These are phyloP conservation scores for Lactarius pseudohatsudake DNA, from an alignment of 768 basidiomycete genomes.

Conservation along the genomic window DNA sequence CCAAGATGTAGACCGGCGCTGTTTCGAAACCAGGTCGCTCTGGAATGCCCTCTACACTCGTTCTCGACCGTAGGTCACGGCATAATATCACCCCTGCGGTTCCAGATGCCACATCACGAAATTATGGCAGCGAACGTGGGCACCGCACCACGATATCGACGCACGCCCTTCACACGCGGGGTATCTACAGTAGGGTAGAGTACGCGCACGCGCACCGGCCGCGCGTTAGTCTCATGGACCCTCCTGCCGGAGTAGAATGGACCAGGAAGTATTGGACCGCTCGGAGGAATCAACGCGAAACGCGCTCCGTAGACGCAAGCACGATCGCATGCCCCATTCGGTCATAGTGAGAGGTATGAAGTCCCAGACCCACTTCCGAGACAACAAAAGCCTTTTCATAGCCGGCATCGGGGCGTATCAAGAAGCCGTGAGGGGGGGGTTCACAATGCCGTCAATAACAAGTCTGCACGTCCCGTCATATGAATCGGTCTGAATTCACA, in stretches of 20 bases:
- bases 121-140: constrained; percentile 57
- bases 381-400: constrained; percentile 59
- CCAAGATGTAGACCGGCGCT: neutral
- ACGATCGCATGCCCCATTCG: constrained; percentile 46
- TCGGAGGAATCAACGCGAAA: constrained; percentile 9
- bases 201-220: constrained; percentile 67
- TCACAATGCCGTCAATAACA: constrained; percentile 70
- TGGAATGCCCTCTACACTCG: neutral
- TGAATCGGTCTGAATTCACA: constrained; percentile 41
- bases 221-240: constrained; percentile 66
- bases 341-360: constrained; percentile 40
- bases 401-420: constrained; percentile 69
- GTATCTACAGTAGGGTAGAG: constrained; percentile 76
- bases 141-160: constrained; percentile 61
- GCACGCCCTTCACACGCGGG: constrained; percentile 68
- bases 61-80: neutral
- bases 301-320: constrained; percentile 74
- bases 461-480: constrained; percentile 41
- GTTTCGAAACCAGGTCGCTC: neutral
- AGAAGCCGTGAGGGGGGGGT: constrained; percentile 61
- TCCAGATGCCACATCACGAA: constrained; percentile 57
- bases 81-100: constrained; percentile 35
- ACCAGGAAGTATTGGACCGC: constrained; percentile 30
- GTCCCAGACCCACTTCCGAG: constrained; percentile 60
- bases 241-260: constrained; percentile 46